phyloP scores from a whole-genome alignment of 164 flowering plant species.

The Buxus sempervirens region DNA sequence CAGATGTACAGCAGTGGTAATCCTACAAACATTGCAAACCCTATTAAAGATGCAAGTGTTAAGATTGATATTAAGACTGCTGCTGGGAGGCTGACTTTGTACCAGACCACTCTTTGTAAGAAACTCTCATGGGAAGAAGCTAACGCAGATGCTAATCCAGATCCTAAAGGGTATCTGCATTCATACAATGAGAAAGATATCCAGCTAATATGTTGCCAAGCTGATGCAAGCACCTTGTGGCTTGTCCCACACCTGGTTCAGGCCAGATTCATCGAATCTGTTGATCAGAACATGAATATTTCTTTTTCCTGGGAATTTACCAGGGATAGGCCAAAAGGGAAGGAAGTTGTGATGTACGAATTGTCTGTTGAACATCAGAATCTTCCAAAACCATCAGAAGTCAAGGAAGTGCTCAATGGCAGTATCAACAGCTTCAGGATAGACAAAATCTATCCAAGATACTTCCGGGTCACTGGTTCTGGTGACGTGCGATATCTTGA shows the following conservation, averaged over 20 bases:
- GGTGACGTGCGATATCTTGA: slow-evolving; percentile 86
- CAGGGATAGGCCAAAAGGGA: slow-evolving; percentile 93
- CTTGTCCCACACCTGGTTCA: slow-evolving; percentile 74
- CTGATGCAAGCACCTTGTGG: slow-evolving; percentile 89
- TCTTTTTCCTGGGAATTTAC: slow-evolving; percentile 69
- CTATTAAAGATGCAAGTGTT: slow-evolving; percentile 81
- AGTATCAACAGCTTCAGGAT: slow-evolving; percentile 59
- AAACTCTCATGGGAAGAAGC: slow-evolving; percentile 52
- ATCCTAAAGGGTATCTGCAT: slow-evolving; percentile 52
- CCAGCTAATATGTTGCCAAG: slow-evolving; percentile 90
- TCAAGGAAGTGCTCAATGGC: slow-evolving; percentile 75
- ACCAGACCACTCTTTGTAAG: slow-evolving; percentile 81
- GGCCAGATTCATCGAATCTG: slow-evolving; percentile 55
- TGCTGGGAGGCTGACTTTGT: slow-evolving; percentile 84
- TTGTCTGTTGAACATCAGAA: slow-evolving; percentile 30
- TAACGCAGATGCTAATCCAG: slow-evolving; percentile 35
- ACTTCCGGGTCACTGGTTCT: slow-evolving; percentile 90
- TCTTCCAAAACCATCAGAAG: slow-evolving; percentile 59
- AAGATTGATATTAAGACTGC: slow-evolving; percentile 66
- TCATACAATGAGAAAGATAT: slow-evolving; percentile 69
- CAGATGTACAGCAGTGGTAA: slow-evolving; percentile 99
- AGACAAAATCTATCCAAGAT: slow-evolving; percentile 60
- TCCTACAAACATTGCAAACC: slow-evolving; percentile 95
- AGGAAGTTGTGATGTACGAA: slow-evolving; percentile 80
- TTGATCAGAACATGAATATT: slow-evolving; percentile 52